Percentiles rank a stretch among this genome's conserved stretches.
phyloP scores from a whole-genome alignment of 805 yeast species.

The Spathaspora arborariae region DNA sequence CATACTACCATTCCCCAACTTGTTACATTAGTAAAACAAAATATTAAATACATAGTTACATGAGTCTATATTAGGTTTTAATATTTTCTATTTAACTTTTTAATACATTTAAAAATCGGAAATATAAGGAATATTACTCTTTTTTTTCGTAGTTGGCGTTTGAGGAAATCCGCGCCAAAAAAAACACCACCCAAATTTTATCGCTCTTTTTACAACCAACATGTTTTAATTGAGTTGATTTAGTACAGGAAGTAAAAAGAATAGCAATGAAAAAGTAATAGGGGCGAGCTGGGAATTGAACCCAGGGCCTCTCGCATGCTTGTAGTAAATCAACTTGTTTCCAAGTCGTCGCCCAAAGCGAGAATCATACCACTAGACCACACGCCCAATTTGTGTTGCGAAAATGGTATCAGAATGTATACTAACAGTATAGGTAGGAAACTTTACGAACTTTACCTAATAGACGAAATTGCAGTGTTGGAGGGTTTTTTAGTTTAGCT shows the following conservation, averaged over 20 bases:
- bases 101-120: conserved; percentile 4
- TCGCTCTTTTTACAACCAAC: neutral
- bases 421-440: neutral
- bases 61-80: conserved; percentile 4
- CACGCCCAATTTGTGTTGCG: conserved; percentile 18
- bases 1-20: neutral
- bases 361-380: conserved; percentile 38
- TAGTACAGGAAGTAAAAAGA: neutral
- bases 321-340: conserved; percentile 17
- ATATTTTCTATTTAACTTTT: conserved; percentile 6
- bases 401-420: neutral
- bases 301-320: conserved; percentile 57
- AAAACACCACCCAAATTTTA: too few relatives aligned
- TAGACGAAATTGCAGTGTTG: too few relatives aligned
- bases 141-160: too few relatives aligned
- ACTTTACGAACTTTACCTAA: too few relatives aligned
- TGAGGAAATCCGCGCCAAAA: too few relatives aligned
- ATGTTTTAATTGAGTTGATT: neutral
- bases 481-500: too few relatives aligned
- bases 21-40: conserved; percentile 5
- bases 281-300: conserved; percentile 55
- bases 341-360: conserved; percentile 26
- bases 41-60: conserved; percentile 2
- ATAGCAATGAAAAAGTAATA: neutral
- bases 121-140: neutral